A percentile compares a stretch with the other conserved stretches of the same genome.
Conservation (phyloP, 192 early-diverging fungal genomes). For the Backusella circina region DNA sequence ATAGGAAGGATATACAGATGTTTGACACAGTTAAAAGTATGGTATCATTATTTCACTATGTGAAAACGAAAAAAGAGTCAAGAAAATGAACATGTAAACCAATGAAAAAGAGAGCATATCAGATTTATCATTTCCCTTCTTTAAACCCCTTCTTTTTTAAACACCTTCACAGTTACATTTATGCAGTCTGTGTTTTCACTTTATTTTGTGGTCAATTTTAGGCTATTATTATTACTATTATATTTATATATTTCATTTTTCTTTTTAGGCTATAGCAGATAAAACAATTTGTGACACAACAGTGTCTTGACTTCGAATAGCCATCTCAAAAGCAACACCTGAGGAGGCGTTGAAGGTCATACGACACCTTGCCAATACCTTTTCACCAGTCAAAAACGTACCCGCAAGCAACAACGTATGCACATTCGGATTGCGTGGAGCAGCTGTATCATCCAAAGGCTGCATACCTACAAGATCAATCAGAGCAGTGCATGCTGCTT, state of each 20-base stretch:
- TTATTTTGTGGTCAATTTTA: neutral
- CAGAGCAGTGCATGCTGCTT: slow-evolving; percentile 68
- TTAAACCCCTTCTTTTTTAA: neutral
- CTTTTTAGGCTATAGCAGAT: slow-evolving; percentile 64
- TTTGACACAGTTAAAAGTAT: neutral
- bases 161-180: neutral
- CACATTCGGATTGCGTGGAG: slow-evolving; percentile 67
- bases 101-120: too few species aligned
- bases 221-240: neutral
- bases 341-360: slow-evolving; percentile 81
- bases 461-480: slow-evolving; percentile 86
- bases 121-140: neutral
- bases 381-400: slow-evolving; percentile 77
- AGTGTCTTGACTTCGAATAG: slow-evolving; percentile 67
- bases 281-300: slow-evolving; percentile 73
- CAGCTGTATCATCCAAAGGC: slow-evolving; percentile 68
- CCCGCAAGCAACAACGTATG: slow-evolving; percentile 87
- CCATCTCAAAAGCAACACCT: slow-evolving; percentile 92
- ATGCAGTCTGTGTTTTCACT: neutral
- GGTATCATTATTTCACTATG: neutral
- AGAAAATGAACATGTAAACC: neutral
- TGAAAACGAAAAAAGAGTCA: neutral
- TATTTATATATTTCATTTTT: neutral
- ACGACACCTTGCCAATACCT: slow-evolving; percentile 75
- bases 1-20: neutral